A percentile compares a stretch with the other conserved stretches of the same genome.
phyloP scores from a whole-genome alignment of 768 basidiomycete species.

The Podaxis sp. region DNA sequence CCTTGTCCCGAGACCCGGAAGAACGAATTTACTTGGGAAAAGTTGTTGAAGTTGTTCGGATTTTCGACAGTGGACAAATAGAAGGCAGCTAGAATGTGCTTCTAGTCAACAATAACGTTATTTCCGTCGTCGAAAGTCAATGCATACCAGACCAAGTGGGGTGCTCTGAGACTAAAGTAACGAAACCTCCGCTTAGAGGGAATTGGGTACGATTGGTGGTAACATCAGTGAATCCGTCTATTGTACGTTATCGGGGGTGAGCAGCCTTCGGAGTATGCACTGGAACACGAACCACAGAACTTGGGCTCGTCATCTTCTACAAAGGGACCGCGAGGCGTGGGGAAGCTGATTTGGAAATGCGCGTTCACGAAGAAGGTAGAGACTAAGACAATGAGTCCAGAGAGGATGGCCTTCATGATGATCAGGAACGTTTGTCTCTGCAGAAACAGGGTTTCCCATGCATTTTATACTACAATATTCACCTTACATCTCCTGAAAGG shows the following conservation, averaged over 20 bases:
- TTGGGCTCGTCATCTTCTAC: conserved; percentile 47
- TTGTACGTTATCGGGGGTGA: not conserved
- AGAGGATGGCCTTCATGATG: conserved; percentile 29
- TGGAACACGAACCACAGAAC: conserved; percentile 58
- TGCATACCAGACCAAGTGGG: conserved; percentile 46
- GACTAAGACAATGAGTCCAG: conserved; percentile 15
- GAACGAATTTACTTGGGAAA: conserved; percentile 38
- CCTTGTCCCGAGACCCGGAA: conserved; percentile 48
- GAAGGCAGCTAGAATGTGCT: conserved; percentile 37
- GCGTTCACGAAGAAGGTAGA: conserved; percentile 45
- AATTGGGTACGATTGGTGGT: conserved; percentile 58
- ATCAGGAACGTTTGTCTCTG: not conserved
- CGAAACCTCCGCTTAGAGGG: conserved; percentile 58
- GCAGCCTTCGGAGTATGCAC: not conserved
- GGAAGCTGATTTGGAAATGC: conserved; percentile 78
- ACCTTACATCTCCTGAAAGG: not conserved
- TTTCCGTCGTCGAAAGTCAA: not conserved
- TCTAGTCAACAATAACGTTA: conserved; percentile 10
- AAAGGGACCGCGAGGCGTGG: conserved; percentile 65
- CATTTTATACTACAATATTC: not conserved
- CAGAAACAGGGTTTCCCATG: no score
- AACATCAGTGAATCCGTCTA: conserved; percentile 58
- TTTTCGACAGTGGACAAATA: conserved; percentile 52
- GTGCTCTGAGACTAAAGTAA: conserved; percentile 59
- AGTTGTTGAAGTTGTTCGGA: conserved; percentile 59